Evolutionary conservation across 257 asterid genomes (phyloP), one percentile per base, ranked within the genome.

Genomic region (Datura wrightii): DNA sequence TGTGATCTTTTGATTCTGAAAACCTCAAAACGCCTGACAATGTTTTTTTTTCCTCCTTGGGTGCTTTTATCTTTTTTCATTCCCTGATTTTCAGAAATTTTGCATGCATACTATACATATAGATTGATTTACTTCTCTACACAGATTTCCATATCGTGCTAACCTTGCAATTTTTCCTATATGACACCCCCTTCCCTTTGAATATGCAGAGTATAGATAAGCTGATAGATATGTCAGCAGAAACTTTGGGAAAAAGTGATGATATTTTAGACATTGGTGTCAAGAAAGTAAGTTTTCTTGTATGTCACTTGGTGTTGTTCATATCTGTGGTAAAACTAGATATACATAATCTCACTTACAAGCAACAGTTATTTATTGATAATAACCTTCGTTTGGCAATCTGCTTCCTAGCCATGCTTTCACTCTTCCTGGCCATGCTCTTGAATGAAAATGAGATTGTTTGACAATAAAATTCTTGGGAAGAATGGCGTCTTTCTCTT

Each of bases 141-240:
- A 48, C 5, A 76, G 46, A 48, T 52, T 48, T 78, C 19, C 44
- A 14, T 78, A 15, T 50, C 5, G 46, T 42, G 6, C 42, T 31
- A 52, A 52, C 46, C 62, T 8, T 78, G 82, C 48, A 78, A 39
- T 31, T 53, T 52, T 52, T 79, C 74, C 85, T 83, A 52, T 82
- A 79, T 84, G 81, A 53, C 79, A 80, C 79, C 84, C 83, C 54
- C 13, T 81, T 80, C 87, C 72, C 39, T 65, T 67, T 67, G 70
- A 85, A 79, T 83, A 53, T 89, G 90, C 97, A 96, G 99, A 92
- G 97, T 86, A 85, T 96, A 90, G 97, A 94, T 83, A 92, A 87
- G 84, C 94, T 96, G 84, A 84, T 94, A 62, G 89, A 90, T 46
- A 83, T 94, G 79, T 93, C 99, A 37, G 92, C 95, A 83, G 89